Conservation (phyloP, 176 grass and related monocot species). For the Carex myosuroides region DNA sequence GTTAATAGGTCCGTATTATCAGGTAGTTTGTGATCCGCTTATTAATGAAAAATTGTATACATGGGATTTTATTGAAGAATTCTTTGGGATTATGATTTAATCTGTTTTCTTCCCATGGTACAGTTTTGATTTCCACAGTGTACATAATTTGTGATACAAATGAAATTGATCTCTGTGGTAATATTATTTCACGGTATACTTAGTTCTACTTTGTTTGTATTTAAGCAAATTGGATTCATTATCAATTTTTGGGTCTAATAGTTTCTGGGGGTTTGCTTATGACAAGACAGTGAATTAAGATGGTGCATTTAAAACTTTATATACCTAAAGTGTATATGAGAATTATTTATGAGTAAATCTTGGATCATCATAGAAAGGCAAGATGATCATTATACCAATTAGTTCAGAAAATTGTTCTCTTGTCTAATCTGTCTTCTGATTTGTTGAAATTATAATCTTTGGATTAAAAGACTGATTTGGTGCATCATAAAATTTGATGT, state of each 20-base stretch:
- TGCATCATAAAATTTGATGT: too few species aligned
- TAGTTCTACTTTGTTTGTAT: neutral
- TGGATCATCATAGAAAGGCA: too few species aligned
- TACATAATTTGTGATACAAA: slow-evolving; percentile 2
- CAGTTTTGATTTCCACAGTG: neutral
- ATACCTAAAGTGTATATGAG: neutral
- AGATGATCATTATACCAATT: too few species aligned
- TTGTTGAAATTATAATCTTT: too few species aligned
- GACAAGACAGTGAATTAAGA: neutral
- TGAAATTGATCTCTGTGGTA: neutral
- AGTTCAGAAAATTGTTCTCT: too few species aligned
- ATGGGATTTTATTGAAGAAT: neutral
- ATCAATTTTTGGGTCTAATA: neutral
- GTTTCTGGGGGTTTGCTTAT: neutral
- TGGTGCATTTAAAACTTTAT: neutral
- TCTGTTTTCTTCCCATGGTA: neutral
- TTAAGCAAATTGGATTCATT: neutral
- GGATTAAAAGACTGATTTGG: too few species aligned
- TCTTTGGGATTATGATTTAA: neutral
- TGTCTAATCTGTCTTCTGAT: too few species aligned
- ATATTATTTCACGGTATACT: neutral
- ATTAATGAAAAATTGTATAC: slow-evolving; percentile 22
- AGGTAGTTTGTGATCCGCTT: slow-evolving; percentile 18
- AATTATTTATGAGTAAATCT: neutral
- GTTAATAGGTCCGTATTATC: slow-evolving; percentile 3